Base-by-base conservation (phyloP, 2,329 filamentous ascomycete species). In the Claviceps paspali region DNA sequence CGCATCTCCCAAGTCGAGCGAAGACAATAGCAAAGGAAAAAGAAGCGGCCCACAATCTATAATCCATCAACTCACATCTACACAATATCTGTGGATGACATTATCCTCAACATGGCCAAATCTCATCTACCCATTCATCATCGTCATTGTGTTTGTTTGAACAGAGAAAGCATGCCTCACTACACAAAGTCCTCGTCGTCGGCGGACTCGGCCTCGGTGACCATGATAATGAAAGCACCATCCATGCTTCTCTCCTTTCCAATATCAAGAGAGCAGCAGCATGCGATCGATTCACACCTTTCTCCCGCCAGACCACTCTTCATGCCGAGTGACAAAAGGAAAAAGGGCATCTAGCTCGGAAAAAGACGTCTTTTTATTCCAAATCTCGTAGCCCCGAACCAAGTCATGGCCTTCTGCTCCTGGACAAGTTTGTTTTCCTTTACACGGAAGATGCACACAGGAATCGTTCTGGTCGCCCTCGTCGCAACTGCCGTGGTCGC, bases 371-470 rank as follows among this genome's bases (percentile, higher is more conserved):
- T 15, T 30, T 2, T 6, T 14, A 3, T 8, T 18, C 27, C 15
- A n/a, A 19, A 9, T 12, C 17, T 9, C 14, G 12, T 27, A 12
- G 22, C 5, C 12, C 23, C 21, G 6, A 3, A 10, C 18, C 14
- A 23, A 23, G 14, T 12, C 11, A n/a, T 21, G 10, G 9, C 22
- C 10, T 15, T 14, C 18, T 22, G 14, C 12, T 53, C 53, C 17
- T 63, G 57, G 55, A 52, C 41, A 22, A 54, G 64, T 33, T 65
- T 95, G 3, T 88, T 94, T 53, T 61, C 63, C 29, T 94, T 92
- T 54, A 82, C 78, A 0, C 72, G 65, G n/a, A 64, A 56, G 45
- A 59, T 62, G 12, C 79, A 93, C 49, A 44, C 68, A 0, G 57
- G 62, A 1, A 52, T 71, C 4, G 54, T 88, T 1, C 33, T 62